Conservation (phyloP, 257 asterid genomes). For the Solanum lycopersicoides region DNA sequence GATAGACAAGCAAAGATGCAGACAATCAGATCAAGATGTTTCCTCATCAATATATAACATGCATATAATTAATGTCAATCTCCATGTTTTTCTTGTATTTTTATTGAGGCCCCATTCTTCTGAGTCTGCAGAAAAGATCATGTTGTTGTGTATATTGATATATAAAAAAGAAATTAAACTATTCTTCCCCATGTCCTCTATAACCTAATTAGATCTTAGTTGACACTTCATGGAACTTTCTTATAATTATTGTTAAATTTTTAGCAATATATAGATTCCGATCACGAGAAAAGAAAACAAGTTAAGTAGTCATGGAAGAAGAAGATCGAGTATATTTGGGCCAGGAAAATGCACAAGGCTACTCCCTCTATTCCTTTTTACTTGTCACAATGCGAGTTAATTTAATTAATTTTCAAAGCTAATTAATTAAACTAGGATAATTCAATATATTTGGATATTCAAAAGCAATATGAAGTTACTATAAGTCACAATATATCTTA, state of each 20-base stretch:
- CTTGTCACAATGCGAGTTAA: too few relatives aligned
- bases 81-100: not conserved
- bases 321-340: not conserved
- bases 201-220: not conserved
- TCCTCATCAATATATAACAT: not conserved
- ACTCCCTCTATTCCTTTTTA: too few relatives aligned
- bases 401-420: too few relatives aligned
- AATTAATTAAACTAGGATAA: too few relatives aligned
- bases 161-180: not conserved
- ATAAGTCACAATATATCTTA: too few relatives aligned
- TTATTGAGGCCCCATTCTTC: not conserved
- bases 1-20: too few relatives aligned
- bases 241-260: not conserved
- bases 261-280: not conserved
- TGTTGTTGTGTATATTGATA: not conserved
- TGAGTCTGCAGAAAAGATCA: not conserved
- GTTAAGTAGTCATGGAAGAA: not conserved
- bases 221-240: slow-evolving; percentile 4
- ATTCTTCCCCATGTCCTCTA: not conserved
- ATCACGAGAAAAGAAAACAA: not conserved
- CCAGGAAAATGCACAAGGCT: not conserved
- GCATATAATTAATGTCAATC: not conserved
- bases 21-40: not conserved
- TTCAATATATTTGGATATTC: too few relatives aligned
- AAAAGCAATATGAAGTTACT: too few relatives aligned